These are phyloP conservation scores for Mortierella hygrophila DNA, from an alignment of 192 early-diverging fungal genomes.

Conservation along the genomic window DNA sequence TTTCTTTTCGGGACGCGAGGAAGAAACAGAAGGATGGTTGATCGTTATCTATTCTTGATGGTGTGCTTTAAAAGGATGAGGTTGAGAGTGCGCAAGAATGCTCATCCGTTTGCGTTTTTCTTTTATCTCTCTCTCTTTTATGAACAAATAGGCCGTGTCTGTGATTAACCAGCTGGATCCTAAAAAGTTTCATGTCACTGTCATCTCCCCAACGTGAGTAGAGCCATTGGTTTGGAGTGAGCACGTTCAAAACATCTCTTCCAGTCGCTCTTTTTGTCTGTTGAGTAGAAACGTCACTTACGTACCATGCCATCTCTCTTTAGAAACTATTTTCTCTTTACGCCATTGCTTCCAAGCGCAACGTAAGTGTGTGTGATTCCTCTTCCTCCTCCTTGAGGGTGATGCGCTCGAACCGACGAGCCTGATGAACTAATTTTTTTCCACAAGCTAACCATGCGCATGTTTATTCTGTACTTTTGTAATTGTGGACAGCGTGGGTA, in stretches of 20 bases:
- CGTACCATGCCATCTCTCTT: neutral
- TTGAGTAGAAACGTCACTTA: neutral
- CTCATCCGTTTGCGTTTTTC: neutral
- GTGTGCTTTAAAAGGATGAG: neutral
- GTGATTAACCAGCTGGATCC: slow-evolving; percentile 64
- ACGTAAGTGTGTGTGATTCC: slow-evolving; percentile 37
- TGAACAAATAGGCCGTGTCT: slow-evolving; percentile 54
- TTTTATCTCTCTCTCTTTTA: neutral
- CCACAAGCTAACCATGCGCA: slow-evolving; percentile 45
- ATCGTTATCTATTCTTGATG: neutral
- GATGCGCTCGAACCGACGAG: neutral
- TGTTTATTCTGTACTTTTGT: slow-evolving; percentile 57
- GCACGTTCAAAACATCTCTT: neutral
- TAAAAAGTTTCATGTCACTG: slow-evolving; percentile 66
- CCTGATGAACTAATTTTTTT: neutral
- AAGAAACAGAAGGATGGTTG: neutral
- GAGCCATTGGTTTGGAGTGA: neutral
- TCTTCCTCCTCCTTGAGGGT: neutral
- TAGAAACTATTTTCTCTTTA: slow-evolving; percentile 71
- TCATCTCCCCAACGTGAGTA: slow-evolving; percentile 61
- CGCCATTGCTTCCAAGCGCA: slow-evolving; percentile 65
- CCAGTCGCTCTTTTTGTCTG: neutral
- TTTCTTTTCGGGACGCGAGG: neutral
- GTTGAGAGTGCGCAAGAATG: neutral
- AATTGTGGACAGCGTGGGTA: slow-evolving; percentile 61